These are phyloP conservation scores for Musa acuminata DNA, from an alignment of 176 grass and related monocot species.

Conservation along the genomic window DNA sequence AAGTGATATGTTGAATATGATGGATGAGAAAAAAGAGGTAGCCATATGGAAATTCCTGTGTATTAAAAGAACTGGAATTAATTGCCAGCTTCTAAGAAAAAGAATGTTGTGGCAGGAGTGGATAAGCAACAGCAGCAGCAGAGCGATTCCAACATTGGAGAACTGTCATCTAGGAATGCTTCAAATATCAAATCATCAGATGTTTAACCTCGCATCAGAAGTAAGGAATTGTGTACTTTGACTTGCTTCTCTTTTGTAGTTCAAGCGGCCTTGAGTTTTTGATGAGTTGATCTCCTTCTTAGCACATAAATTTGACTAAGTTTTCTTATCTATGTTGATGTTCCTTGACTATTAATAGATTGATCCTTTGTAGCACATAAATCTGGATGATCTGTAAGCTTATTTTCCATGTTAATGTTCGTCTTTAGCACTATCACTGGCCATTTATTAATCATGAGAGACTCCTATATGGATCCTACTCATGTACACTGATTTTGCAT, in stretches of 20 bases:
- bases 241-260: neutral
- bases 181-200: neutral
- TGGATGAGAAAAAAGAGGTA: constrained; percentile 1
- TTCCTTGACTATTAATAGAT: neutral
- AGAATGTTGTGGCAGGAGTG: constrained; percentile 23
- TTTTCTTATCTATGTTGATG: neutral
- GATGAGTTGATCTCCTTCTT: no score
- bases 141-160: neutral
- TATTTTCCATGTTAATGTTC: no score
- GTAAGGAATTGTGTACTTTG: neutral
- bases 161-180: neutral
- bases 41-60: neutral
- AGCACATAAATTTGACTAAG: no score
- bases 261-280: no score
- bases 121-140: neutral
- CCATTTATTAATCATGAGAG: no score
- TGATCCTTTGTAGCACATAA: neutral
- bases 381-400: no score
- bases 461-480: no score
- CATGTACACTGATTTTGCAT: neutral
- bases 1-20: neutral
- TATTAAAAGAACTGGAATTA: neutral
- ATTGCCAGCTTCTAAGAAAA: neutral
- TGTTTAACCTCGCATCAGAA: neutral
- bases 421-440: no score